Percentiles rank a stretch among this genome's conserved stretches.
These are phyloP conservation scores for Diplodia scrobiculata DNA, from an alignment of 2,329 filamentous ascomycete species.

Conservation along the genomic window DNA sequence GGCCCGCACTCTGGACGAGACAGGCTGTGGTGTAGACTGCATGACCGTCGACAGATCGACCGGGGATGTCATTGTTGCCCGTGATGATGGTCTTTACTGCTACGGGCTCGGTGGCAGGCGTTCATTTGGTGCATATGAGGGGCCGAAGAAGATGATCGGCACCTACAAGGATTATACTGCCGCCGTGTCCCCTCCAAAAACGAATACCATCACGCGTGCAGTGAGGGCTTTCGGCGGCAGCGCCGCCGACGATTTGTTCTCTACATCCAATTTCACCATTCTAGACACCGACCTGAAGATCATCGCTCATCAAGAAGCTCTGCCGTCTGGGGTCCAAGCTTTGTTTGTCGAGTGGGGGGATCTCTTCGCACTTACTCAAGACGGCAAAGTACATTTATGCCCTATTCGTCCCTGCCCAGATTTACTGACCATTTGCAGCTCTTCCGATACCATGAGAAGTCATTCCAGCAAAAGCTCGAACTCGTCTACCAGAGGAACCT, in stretches of 20 bases:
- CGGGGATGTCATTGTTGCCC: constrained; percentile 84
- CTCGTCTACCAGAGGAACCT: constrained; percentile 93
- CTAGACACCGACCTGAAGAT: constrained; percentile 91
- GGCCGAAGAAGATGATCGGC: constrained; percentile 78
- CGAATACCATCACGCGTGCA: constrained; percentile 55
- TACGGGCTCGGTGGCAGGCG: constrained; percentile 85
- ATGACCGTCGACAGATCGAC: constrained; percentile 82
- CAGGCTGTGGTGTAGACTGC: constrained; percentile 88
- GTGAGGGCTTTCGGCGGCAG: constrained; percentile 73
- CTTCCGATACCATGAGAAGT: constrained; percentile 85
- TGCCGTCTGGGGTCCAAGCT: constrained; percentile 76
- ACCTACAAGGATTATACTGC: constrained; percentile 85
- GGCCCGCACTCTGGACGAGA: constrained; percentile 83
- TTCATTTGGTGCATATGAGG: constrained; percentile 87
- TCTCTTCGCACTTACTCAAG: constrained; percentile 83
- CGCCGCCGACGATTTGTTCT: constrained; percentile 76
- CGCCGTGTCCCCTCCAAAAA: constrained; percentile 76
- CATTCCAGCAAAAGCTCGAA: constrained; percentile 85
- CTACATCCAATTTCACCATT: constrained; percentile 82
- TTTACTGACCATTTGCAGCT: constrained; percentile 57
- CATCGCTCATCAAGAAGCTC: constrained; percentile 82
- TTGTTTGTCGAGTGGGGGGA: constrained; percentile 89
- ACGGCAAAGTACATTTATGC: constrained; percentile 73
- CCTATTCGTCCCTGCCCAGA: no score
- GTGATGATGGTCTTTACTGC: constrained; percentile 94